Base-by-base conservation (phyloP, 805 yeast genomes). In the Metschnikowia baotianmanensis region DNA sequence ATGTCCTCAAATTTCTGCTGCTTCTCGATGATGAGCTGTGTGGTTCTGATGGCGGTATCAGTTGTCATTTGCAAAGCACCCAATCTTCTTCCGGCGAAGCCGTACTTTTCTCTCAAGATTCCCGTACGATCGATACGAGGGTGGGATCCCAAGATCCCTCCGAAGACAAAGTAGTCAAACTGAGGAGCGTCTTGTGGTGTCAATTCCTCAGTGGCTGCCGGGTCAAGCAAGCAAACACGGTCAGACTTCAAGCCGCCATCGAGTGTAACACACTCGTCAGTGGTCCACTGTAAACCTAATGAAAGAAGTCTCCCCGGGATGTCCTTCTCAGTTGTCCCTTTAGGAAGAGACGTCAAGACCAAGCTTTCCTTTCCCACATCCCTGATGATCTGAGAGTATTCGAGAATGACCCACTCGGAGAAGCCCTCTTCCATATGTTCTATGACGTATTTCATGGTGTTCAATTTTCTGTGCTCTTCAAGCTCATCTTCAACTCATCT, bases 351-450 rank as follows among this genome's bases (percentile, higher is more conserved):
- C 0, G 95, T 78, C 48, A 90, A 68, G 28, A 83, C 67, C 31
- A 91, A 69, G 58, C 89, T 87, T 20, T 78, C 82, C 15, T 70
- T 66, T 2, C 97, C 97, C 6, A 91, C 82, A 46, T 91, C 97
- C 40, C 77, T 71, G 34, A 89, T 78, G 44, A 91, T 90, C 54
- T 85, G 87, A 20, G 78, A 65, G 63, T 91, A 91, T 56, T 91
- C 99, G 5, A 93, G 71, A 21, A 78, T 75, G 31, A 91, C 98
- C 99, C 99, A 91, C 50, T 86, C 93, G 49, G 96, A 87, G 74
- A 91, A 88, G 1, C 96, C 98, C 46, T 80, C 85, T 63, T 91
- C 99, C 97, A 91, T 91, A 60, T 91, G 99, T 63, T 91, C 99
- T 38, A 91, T 89, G 38, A 93, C 79, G 72, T 89, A 91, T 64